A percentile compares a stretch with the other conserved stretches of the same genome.
These are phyloP conservation scores for Pseudogymnoascus sp. DNA, from an alignment of 2,329 filamentous ascomycete species.

Conservation along the genomic window DNA sequence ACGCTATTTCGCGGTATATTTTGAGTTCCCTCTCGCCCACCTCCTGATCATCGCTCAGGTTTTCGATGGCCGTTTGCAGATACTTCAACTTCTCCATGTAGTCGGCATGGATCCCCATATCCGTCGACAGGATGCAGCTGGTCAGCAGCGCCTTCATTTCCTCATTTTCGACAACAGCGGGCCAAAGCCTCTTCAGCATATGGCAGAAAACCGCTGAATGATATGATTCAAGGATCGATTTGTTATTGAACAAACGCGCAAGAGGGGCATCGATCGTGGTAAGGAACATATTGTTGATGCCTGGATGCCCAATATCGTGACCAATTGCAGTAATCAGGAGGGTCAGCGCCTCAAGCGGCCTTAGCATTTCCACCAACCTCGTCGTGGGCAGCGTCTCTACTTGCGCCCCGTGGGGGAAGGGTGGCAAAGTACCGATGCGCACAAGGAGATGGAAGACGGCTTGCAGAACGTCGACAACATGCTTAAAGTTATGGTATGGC, in stretches of 20 bases:
- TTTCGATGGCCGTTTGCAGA: slow-evolving; percentile 67
- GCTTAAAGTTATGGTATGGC: slow-evolving; percentile 95
- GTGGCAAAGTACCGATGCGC: slow-evolving; percentile 64
- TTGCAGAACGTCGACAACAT: slow-evolving; percentile 92
- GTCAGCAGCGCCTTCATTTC: slow-evolving; percentile 88
- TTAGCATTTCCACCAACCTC: slow-evolving; percentile 65
- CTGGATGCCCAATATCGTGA: slow-evolving; percentile 93
- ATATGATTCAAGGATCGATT: slow-evolving; percentile 92
- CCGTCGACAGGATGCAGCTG: slow-evolving; percentile 91
- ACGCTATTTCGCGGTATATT: slow-evolving; percentile 71
- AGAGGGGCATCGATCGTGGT: slow-evolving; percentile 85
- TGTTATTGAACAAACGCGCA: slow-evolving; percentile 93
- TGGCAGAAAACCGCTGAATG: slow-evolving; percentile 96
- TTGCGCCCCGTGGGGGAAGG: slow-evolving; percentile 43
- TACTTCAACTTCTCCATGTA: slow-evolving; percentile 87
- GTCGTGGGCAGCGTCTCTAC: slow-evolving; percentile 36
- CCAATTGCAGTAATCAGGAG: slow-evolving; percentile 93
- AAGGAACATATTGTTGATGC: slow-evolving; percentile 95
- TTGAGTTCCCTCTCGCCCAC: slow-evolving; percentile 55
- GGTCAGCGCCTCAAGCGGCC: slow-evolving; percentile 79
- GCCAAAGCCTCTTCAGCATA: slow-evolving; percentile 89
- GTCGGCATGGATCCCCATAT: slow-evolving; percentile 95
- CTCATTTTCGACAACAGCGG: slow-evolving; percentile 65
- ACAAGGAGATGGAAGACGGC: slow-evolving; percentile 87
- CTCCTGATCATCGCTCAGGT: slow-evolving; percentile 44